phyloP scores from a whole-genome alignment of 345 rosid genomes.

The Salix purpurea region DNA sequence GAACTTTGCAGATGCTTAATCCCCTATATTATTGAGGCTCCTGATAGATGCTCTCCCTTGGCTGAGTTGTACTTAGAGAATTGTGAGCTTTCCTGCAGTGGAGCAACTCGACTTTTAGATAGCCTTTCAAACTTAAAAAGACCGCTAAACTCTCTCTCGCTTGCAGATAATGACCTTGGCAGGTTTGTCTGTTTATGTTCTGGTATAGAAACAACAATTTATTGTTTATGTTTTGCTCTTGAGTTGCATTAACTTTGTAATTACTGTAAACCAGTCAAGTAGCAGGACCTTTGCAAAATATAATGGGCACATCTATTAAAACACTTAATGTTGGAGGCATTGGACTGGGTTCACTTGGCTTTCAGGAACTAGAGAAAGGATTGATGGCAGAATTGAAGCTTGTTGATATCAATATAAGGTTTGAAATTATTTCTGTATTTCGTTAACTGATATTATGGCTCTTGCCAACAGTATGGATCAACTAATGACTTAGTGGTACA shows the following conservation, averaged over 20 bases:
- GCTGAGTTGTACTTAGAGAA: slow-evolving; percentile 57
- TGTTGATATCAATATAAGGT: slow-evolving; percentile 69
- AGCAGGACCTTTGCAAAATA: slow-evolving; percentile 51
- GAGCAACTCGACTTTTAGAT: slow-evolving; percentile 55
- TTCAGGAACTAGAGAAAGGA: slow-evolving; percentile 45
- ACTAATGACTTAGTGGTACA: slow-evolving; percentile 20
- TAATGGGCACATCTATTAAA: slow-evolving; percentile 40
- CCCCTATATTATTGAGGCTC: slow-evolving; percentile 53
- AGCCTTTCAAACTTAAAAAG: slow-evolving; percentile 42
- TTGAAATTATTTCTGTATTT: slow-evolving; percentile 15
- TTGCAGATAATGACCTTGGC: slow-evolving; percentile 78
- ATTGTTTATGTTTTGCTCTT: slow-evolving; percentile 1
- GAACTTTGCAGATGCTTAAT: slow-evolving; percentile 60
- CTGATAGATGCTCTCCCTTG: slow-evolving; percentile 41
- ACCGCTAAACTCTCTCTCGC: slow-evolving; percentile 52
- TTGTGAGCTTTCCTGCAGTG: slow-evolving; percentile 68
- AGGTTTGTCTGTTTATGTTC: slow-evolving; percentile 44
- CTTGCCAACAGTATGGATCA: background rate
- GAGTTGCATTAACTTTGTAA: slow-evolving; percentile 13
- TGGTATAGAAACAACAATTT: slow-evolving; percentile 9
- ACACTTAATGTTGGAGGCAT: slow-evolving; percentile 64
- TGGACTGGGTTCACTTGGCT: slow-evolving; percentile 76
- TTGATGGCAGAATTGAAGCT: slow-evolving; percentile 41
- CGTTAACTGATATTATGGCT: background rate
- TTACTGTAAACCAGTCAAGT: slow-evolving; percentile 48